Base-by-base conservation (phyloP, 2,329 filamentous ascomycete species). In the Sporothrix phasma region DNA sequence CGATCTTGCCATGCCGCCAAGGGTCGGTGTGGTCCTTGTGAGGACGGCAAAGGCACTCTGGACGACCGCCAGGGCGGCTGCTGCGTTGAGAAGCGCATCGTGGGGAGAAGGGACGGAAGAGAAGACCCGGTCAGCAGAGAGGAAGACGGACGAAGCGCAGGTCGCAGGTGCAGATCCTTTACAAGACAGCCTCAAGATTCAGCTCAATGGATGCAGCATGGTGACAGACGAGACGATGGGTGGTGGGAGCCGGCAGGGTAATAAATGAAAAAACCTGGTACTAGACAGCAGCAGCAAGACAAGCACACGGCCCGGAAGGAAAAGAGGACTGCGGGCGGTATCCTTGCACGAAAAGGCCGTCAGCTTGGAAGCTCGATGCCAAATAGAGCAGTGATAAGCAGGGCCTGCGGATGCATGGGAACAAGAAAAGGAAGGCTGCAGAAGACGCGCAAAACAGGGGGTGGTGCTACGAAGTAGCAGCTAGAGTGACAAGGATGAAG, bases 1-100 rank as follows among this genome's bases (percentile, higher is more conserved):
- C 72, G 63, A 85, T 75, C 67, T 70, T 73, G 64, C 41, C 64
- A 13, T 46, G 39, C 17, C 17, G 31, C 24, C 43, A 34, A n/a
- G 53, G 26, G 11, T 4, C 19, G 43, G 3, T 17, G 45, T 29
- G 24, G 13, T 46, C 47, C 13, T 43, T 7, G 31, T 64, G 60
- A 17, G 61, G 5, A 56, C 58, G 24, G 61, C 60, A 10, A 49
- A 10, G 13, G 37, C 66, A 11, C n/a, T 15, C 11, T 64, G 62
- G 63, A 26, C 59, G 6, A 60, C 43, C 13, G 64, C 67, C 65
- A 69, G 58, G 29, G 64, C 39, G 5, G 65, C 58, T 3, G 61
- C 56, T 2, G 45, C 61, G 58, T 22, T 6, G 66, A 64, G 29
- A 67, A 63, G 10, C 64, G 66, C 67, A 69, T 69, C 8, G 15